Evolutionary conservation across 257 asterid species (phyloP), one percentile per base, ranked within the genome.

Genomic region (Lycium ferocissimum): DNA sequence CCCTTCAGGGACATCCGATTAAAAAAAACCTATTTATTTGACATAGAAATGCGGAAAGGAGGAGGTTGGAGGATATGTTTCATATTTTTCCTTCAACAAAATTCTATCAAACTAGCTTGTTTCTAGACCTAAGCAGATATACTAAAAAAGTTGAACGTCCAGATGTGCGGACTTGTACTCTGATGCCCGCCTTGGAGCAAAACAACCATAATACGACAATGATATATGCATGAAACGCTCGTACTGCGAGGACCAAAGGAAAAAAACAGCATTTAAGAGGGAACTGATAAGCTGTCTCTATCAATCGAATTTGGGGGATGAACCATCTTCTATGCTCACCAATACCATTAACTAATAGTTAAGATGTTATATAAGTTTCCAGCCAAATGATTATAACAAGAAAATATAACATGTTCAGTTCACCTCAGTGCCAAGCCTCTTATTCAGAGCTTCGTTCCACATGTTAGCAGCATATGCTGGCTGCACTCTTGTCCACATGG

Each of bases 381-480:
- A 33, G 40, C 15, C 9, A 80, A 17, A 53, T 58, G 62, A 59
- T 20, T 70, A n/a, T 4, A 71, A 80, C 11, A 40, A 13, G 15
- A 2, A 78, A 85, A 53, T 81, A 54, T 40, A 82, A 62, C 58
- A 83, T 11, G 81, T n/a, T 43, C 38, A 59, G 57, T 73, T 87
- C 85, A 94, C 99, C 99, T 95, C 88, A 79, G 99, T 97, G 69
- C 98, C 98, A 85, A 97, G 99, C 81, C 99, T 94, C 94, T 92
- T 97, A 90, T 97, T 97, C 85, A 97, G 96, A 86, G 99, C 99
- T 91, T 97, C 99, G 82, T 97, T 97, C 99, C 99, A 97, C 99
- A 97, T 97, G 89, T 97, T 97, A 83, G 99, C 99, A 89, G 99
- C 99, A 88, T 97, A 94, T 80, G 98, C 91, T 70, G 99, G 99